Conservation (phyloP, 306 rosid species). For the Argentina anserina region DNA sequence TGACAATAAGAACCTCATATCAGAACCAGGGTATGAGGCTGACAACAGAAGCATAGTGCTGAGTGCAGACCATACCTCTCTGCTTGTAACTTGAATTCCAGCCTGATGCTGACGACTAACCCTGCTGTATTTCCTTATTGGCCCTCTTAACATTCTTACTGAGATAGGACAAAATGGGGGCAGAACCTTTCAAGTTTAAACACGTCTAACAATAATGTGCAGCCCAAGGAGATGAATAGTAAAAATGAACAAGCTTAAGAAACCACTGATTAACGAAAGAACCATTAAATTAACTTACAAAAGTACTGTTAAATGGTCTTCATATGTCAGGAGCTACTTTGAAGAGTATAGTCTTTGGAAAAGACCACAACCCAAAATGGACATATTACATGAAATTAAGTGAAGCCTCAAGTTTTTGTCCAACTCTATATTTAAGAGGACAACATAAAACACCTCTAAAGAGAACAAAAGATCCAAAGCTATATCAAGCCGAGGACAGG, state of each 20-base stretch:
- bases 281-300: constrained; percentile 1
- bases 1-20: too few relatives aligned
- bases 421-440: constrained; percentile 34
- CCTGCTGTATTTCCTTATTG: too few relatives aligned
- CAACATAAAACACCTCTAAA: constrained; percentile 21
- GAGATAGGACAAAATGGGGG: neutral
- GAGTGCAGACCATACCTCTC: neutral
- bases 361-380: constrained; percentile 15
- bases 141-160: neutral
- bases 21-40: too few relatives aligned
- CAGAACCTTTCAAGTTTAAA: neutral
- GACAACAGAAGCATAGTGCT: neutral
- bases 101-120: too few relatives aligned
- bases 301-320: constrained; percentile 17
- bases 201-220: neutral
- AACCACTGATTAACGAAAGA: neutral
- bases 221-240: neutral
- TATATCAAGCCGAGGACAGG: constrained; percentile 22
- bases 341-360: neutral
- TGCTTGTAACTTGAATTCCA: neutral
- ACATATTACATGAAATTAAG: constrained; percentile 8
- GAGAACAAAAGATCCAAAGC: constrained; percentile 27
- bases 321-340: constrained; percentile 3
- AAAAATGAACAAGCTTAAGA: neutral
- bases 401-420: constrained; percentile 32